A percentile compares a stretch with the other conserved stretches of the same genome.
Conservation (phyloP, 73 alveolate species). For the Paramecium sexaurelia region DNA sequence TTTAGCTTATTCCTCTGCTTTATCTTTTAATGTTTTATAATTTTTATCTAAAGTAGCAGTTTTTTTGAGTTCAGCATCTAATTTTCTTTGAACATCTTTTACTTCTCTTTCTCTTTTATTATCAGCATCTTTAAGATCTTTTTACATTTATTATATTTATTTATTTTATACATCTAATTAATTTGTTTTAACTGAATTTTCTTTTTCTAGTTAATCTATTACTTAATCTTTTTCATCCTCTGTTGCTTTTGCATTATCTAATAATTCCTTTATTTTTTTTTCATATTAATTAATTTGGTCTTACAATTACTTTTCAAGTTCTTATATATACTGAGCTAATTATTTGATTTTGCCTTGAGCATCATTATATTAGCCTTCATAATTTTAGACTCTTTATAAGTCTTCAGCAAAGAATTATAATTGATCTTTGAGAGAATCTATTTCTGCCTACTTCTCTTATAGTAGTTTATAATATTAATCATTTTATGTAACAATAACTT, state of each 20-base stretch:
- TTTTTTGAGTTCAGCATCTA: conserved; percentile 18
- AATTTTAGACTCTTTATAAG: not conserved
- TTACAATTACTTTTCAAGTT: not conserved
- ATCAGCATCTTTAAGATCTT: conserved; percentile 12
- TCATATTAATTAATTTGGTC: not conserved
- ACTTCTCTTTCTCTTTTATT: conserved; percentile 32
- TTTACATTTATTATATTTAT: not conserved
- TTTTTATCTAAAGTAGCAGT: not conserved
- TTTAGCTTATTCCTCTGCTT: not conserved
- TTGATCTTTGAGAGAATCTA: conserved; percentile 39
- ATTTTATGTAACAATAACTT: conserved; percentile 31
- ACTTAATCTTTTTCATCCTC: not conserved
- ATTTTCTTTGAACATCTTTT: conserved; percentile 26
- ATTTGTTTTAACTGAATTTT: not conserved
- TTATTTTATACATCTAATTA: not conserved
- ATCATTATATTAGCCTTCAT: conserved; percentile 36
- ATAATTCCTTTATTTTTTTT: not conserved
- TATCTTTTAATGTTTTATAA: conserved; percentile 20
- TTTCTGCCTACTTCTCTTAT: conserved; percentile 22
- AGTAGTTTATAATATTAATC: not conserved
- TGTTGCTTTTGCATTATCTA: not conserved
- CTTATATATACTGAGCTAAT: conserved; percentile 1
- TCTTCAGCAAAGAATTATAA: conserved; percentile 48
- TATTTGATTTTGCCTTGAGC: not conserved
- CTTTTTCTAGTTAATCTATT: not conserved